Percentiles rank a stretch among this genome's conserved stretches.
Conservation (phyloP, 2,329 filamentous ascomycete species). For the Mollisia scopiformis region DNA sequence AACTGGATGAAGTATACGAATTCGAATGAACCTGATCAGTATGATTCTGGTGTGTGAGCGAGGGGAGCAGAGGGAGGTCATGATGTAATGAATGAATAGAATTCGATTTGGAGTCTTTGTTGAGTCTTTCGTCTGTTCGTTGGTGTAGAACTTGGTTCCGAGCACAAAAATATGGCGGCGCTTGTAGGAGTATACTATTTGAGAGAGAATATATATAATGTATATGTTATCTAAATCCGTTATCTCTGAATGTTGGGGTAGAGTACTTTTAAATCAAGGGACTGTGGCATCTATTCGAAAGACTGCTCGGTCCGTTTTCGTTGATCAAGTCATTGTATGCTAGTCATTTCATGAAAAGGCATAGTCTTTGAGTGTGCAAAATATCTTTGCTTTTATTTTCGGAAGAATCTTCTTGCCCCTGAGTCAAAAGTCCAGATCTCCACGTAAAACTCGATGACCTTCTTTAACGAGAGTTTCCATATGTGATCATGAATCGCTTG, state of each 20-base stretch:
- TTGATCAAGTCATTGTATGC: no score
- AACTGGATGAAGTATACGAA: conserved; percentile 55
- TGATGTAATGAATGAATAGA: neutral
- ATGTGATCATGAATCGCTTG: no score
- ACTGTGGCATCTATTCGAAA: no score
- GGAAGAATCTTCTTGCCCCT: no score
- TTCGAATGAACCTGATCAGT: conserved; percentile 50
- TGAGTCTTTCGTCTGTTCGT: neutral
- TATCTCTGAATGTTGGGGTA: neutral
- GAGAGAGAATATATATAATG: neutral
- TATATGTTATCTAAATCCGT: neutral
- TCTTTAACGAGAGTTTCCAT: no score
- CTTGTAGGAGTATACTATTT: neutral
- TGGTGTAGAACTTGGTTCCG: neutral
- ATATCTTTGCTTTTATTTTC: no score
- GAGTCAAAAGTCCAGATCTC: no score
- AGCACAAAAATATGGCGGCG: neutral
- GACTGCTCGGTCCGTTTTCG: no score
- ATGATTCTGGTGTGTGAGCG: conserved; percentile 50
- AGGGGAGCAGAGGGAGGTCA: neutral
- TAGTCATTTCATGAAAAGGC: no score
- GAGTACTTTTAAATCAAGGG: no score
- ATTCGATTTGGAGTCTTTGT: neutral
- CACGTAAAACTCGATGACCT: no score
- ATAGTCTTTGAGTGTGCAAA: no score